Evolutionary conservation across 768 basidiomycete genomes (phyloP).

Genomic region (Hygrophoropsis aurantiaca): DNA sequence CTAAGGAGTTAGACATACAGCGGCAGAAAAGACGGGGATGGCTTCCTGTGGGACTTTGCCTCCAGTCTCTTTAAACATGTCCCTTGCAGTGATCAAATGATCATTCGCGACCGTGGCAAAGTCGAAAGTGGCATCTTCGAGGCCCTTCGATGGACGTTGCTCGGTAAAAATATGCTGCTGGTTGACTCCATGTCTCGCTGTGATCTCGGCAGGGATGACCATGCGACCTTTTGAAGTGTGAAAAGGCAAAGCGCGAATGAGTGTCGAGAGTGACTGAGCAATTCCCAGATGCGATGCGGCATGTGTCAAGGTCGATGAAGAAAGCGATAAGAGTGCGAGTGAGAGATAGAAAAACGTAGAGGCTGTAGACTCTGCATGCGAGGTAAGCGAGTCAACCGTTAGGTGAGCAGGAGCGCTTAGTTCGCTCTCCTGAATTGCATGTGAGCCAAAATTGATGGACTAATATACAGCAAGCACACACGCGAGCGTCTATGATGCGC

Average conservation of each 20-base stretch:
- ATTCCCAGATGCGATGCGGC: constrained; percentile 81
- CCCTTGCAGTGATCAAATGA: constrained; percentile 71
- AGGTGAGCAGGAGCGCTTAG: constrained; percentile 62
- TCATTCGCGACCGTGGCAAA: constrained; percentile 82
- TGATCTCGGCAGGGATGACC: constrained; percentile 80
- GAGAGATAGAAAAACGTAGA: constrained; percentile 77
- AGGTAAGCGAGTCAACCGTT: constrained; percentile 64
- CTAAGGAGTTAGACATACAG: constrained; percentile 46
- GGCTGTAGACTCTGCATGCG: constrained; percentile 79
- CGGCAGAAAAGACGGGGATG: constrained; percentile 72
- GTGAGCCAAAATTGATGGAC: too few species aligned
- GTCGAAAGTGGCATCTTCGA: constrained; percentile 80
- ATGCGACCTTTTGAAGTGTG: constrained; percentile 71
- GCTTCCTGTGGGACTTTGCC: constrained; percentile 55
- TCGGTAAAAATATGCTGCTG: constrained; percentile 78
- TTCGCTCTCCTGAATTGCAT: constrained; percentile 54
- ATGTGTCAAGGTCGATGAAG: constrained; percentile 61
- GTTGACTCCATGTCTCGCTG: constrained; percentile 71
- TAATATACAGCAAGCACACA: constrained; percentile 10
- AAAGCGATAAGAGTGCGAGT: constrained; percentile 62
- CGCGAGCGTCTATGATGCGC: constrained; percentile 82
- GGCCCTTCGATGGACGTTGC: constrained; percentile 51
- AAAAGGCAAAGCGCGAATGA: constrained; percentile 76
- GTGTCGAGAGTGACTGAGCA: constrained; percentile 67
- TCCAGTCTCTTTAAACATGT: constrained; percentile 58